These are phyloP conservation scores for Prosopis cineraria DNA, from an alignment of 306 rosid genomes.

Conservation along the genomic window DNA sequence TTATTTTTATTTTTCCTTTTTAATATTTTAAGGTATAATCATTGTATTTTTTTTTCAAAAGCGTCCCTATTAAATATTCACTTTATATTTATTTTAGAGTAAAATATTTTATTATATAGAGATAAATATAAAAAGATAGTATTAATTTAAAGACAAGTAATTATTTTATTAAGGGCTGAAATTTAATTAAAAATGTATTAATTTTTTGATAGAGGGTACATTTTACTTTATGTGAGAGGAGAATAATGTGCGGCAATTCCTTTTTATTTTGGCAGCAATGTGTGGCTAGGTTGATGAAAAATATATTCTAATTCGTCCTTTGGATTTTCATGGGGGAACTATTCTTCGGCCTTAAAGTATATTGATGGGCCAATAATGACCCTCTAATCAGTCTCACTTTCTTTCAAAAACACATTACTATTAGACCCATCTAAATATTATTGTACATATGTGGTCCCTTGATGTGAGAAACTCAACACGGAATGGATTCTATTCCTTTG, in stretches of 20 bases:
- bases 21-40: too few relatives aligned
- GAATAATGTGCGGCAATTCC: background rate
- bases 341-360: background rate
- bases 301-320: background rate
- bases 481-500: constrained; percentile 41
- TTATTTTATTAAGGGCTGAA: too few relatives aligned
- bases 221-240: background rate
- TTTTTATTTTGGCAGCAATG: too few relatives aligned
- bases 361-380: background rate
- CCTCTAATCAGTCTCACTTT: background rate
- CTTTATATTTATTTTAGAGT: too few relatives aligned
- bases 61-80: too few relatives aligned
- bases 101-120: too few relatives aligned
- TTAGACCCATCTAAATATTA: background rate
- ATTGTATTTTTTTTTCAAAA: too few relatives aligned
- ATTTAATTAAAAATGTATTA: too few relatives aligned
- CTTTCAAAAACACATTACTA: constrained; percentile 12
- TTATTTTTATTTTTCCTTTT: too few relatives aligned
- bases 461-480: background rate
- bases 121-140: too few relatives aligned
- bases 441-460: constrained; percentile 42
- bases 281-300: background rate
- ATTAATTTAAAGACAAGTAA: too few relatives aligned
- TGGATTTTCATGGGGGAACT: background rate
- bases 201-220: too few relatives aligned